These are phyloP conservation scores for Aeminium ludgeri DNA, from an alignment of 495 filamentous ascomycete species.

Conservation along the genomic window DNA sequence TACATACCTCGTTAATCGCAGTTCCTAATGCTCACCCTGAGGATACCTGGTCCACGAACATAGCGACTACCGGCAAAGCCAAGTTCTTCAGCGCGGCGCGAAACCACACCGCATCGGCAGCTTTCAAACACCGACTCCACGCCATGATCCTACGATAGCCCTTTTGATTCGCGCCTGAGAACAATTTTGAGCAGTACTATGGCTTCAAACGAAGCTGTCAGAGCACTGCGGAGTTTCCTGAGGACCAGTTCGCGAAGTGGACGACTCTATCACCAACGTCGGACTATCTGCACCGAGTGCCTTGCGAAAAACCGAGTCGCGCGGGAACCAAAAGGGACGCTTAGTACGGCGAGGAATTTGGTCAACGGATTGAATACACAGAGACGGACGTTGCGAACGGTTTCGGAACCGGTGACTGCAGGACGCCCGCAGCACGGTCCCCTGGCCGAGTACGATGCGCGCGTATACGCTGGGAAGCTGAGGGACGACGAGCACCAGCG, in stretches of 20 bases:
- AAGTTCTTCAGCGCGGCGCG: no score
- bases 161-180: no score
- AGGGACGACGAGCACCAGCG: constrained; percentile 82
- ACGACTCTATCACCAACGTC: not conserved
- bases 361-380: no score
- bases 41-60: no score
- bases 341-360: no score
- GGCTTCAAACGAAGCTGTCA: not conserved
- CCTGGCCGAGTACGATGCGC: constrained; percentile 67
- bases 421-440: constrained; percentile 36
- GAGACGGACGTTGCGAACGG: constrained; percentile 5
- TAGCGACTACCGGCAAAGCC: no score
- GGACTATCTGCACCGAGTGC: not conserved
- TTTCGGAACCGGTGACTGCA: constrained; percentile 3
- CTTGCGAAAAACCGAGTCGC: not conserved
- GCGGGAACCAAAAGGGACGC: not conserved
- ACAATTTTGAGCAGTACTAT: no score
- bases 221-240: constrained; percentile 1
- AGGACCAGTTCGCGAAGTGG: not conserved
- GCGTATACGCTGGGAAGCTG: constrained; percentile 54
- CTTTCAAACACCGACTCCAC: no score
- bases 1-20: no score
- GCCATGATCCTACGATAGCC: no score
- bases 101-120: no score
- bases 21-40: no score